Percentiles rank a stretch among this genome's conserved stretches.
phyloP scores from a whole-genome alignment of 305 asterid genomes.

The Solanum hybrid region DNA sequence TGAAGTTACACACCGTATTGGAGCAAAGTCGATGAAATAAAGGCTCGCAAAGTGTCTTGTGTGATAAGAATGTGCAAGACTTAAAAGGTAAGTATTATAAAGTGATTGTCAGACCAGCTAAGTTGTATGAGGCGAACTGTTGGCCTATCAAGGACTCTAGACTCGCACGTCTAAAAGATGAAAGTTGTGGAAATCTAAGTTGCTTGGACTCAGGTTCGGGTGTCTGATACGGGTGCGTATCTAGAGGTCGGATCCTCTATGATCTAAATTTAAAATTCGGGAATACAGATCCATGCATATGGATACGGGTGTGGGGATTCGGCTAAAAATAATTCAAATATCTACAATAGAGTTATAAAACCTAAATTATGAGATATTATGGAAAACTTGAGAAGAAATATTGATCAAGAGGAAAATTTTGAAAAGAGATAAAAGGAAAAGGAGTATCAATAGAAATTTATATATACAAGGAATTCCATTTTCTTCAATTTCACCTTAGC shows the following conservation, averaged over 20 bases:
- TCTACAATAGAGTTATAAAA: not conserved
- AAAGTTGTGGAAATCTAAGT: not conserved
- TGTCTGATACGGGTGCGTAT: not conserved
- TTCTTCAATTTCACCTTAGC: not conserved
- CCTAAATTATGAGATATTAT: not conserved
- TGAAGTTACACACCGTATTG: not conserved
- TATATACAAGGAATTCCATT: not conserved
- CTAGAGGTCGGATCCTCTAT: not conserved
- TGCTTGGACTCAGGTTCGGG: not conserved
- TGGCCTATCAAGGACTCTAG: not conserved
- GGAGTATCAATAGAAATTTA: not conserved
- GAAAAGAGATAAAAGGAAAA: not conserved
- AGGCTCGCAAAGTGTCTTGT: not conserved
- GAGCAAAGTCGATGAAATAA: not conserved
- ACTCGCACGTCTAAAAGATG: not conserved
- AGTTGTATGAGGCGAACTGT: not conserved
- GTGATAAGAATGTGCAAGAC: not conserved
- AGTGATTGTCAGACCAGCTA: not conserved
- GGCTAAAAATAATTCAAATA: not conserved
- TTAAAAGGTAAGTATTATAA: not conserved
- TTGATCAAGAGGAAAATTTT: not conserved
- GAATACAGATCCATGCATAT: not conserved
- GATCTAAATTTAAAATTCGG: not conserved
- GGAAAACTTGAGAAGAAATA: not conserved
- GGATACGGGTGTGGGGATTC: not conserved